phyloP scores from a whole-genome alignment of 2,329 filamentous ascomycete genomes.

The Microsporum audouinii region DNA sequence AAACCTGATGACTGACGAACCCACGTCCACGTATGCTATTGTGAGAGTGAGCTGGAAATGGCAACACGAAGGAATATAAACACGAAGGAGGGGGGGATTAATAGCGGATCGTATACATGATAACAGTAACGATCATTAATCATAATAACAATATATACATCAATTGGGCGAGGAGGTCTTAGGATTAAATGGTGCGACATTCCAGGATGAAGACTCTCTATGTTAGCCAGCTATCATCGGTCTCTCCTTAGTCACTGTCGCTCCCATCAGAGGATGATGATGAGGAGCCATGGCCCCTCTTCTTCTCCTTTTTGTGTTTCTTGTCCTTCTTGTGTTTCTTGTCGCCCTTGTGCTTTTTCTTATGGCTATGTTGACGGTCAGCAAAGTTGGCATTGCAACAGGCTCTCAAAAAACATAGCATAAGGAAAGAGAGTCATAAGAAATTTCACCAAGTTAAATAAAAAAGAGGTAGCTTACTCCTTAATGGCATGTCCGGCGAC shows the following conservation, averaged over 20 bases:
- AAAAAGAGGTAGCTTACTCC: conserved; percentile 16
- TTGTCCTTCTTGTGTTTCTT: conserved; percentile 19
- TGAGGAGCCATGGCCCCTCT: background rate
- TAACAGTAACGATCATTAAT: background rate
- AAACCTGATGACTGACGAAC: background rate
- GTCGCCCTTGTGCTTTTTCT: conserved; percentile 20
- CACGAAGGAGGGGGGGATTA: background rate
- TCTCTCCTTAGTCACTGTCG: conserved; percentile 13
- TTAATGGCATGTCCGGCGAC: conserved; percentile 18
- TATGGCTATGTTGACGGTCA: conserved; percentile 10
- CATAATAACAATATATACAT: conserved; percentile 1
- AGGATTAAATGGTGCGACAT: background rate
- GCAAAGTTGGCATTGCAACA: background rate
- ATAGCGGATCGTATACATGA: background rate
- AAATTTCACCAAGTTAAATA: background rate
- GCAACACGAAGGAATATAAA: background rate
- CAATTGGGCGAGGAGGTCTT: background rate
- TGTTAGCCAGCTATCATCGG: background rate
- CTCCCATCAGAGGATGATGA: conserved; percentile 8
- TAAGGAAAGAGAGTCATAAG: background rate
- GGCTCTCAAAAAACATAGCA: background rate
- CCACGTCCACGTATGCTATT: background rate
- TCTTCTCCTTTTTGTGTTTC: conserved; percentile 11
- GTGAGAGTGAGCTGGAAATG: background rate
- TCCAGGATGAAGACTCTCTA: background rate